These are phyloP conservation scores for Blastobotrys indianensis DNA, from an alignment of 1,139 yeast genomes.

Conservation along the genomic window DNA sequence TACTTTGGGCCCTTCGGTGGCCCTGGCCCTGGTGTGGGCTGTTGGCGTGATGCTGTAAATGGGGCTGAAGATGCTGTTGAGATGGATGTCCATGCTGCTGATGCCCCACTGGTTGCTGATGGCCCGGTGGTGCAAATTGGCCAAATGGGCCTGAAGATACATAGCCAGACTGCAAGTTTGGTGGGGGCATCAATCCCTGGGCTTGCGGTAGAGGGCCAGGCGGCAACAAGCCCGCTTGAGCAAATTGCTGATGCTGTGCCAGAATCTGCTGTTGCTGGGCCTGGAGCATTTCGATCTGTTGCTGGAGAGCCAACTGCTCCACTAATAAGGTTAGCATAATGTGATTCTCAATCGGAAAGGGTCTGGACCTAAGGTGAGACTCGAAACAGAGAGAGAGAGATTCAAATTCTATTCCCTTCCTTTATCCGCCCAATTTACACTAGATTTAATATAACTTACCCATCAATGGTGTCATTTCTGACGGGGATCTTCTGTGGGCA, in stretches of 20 bases:
- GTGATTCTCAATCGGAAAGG: no score
- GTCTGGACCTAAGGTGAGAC: no score
- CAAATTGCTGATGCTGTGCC: slow-evolving; percentile 55
- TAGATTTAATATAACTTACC: slow-evolving; percentile 46
- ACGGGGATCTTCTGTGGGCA: slow-evolving; percentile 91
- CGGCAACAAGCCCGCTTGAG: slow-evolving; percentile 26
- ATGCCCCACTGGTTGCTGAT: not conserved
- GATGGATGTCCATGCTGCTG: slow-evolving; percentile 8
- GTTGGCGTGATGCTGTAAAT: not conserved
- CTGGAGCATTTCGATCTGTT: slow-evolving; percentile 85
- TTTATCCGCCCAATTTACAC: not conserved
- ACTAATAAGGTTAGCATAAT: slow-evolving; percentile 5
- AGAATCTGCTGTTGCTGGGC: slow-evolving; percentile 86
- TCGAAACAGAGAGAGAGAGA: not conserved
- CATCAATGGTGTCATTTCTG: slow-evolving; percentile 92
- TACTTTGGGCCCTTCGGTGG: slow-evolving; percentile 35
- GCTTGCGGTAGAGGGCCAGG: slow-evolving; percentile 20
- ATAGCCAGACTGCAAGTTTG: slow-evolving; percentile 22
- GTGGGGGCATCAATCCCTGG: slow-evolving; percentile 18
- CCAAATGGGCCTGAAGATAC: slow-evolving; percentile 28
- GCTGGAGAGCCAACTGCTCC: slow-evolving; percentile 76
- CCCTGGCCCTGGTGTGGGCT: slow-evolving; percentile 12
- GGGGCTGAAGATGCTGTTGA: slow-evolving; percentile 1
- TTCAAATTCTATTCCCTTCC: no score
- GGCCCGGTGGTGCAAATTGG: slow-evolving; percentile 19